phyloP scores from a whole-genome alignment of 1,139 yeast species.

The Pichia sp. region DNA sequence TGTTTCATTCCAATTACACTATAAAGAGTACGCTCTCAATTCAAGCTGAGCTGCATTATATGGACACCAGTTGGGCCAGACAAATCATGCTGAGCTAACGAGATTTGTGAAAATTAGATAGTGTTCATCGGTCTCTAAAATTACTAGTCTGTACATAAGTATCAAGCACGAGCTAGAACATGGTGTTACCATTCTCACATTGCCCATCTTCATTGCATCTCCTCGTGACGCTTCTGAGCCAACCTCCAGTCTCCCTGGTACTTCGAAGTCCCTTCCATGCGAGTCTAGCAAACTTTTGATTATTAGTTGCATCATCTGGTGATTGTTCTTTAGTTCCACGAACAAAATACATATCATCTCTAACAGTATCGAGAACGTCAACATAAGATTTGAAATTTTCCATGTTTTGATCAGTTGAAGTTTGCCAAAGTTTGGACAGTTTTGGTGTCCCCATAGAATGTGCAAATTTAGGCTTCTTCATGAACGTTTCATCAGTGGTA shows the following conservation, averaged over 20 bases:
- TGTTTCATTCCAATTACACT: too few species aligned
- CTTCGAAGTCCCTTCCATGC: constrained; percentile 20
- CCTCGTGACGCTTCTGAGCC: constrained; percentile 11
- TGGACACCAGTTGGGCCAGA: too few species aligned
- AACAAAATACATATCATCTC: constrained; percentile 23
- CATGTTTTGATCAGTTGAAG: too few species aligned
- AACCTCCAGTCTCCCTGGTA: constrained; percentile 15
- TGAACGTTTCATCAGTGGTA: not conserved
- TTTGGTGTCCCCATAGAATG: constrained; percentile 23
- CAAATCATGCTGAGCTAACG: too few species aligned
- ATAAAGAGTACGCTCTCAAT: too few species aligned
- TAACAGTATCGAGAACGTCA: constrained; percentile 19
- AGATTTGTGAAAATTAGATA: too few species aligned
- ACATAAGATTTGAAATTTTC: too few species aligned
- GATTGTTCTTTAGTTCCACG: constrained; percentile 13
- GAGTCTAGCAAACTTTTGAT: constrained; percentile 2
- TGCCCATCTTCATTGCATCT: constrained; percentile 3
- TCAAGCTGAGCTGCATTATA: too few species aligned
- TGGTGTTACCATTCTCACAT: too few species aligned
- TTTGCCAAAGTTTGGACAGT: constrained; percentile 22
- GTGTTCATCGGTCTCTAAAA: too few species aligned
- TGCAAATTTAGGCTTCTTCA: constrained; percentile 16
- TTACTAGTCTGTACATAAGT: too few species aligned
- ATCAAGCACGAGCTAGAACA: too few species aligned
- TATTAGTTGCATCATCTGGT: not conserved